A percentile compares a stretch with the other conserved stretches of the same genome.
phyloP scores from a whole-genome alignment of 2,329 filamentous ascomycete species.

The Hymenoscyphus scutula region DNA sequence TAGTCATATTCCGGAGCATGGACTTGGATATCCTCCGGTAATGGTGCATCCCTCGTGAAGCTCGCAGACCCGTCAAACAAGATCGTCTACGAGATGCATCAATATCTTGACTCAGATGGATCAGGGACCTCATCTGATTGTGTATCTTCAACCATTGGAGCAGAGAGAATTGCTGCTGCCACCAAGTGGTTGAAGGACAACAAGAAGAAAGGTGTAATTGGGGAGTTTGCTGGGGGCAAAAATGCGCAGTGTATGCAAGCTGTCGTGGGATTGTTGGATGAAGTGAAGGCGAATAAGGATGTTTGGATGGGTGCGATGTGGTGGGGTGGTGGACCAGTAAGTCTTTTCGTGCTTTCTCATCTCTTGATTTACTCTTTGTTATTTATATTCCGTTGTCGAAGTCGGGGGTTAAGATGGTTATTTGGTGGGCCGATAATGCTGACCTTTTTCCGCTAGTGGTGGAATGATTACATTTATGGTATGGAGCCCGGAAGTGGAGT shows the following conservation, averaged over 20 bases:
- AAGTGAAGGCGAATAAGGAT: slow-evolving; percentile 47
- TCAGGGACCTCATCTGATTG: slow-evolving; percentile 50
- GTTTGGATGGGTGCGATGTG: slow-evolving; percentile 50
- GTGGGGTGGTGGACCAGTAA: slow-evolving; percentile 53
- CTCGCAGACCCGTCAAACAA: slow-evolving; percentile 52
- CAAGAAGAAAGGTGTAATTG: slow-evolving; percentile 50
- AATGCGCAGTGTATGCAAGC: slow-evolving; percentile 50
- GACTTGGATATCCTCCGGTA: slow-evolving; percentile 37
- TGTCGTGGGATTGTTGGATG: slow-evolving; percentile 47
- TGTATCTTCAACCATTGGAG: slow-evolving; percentile 51
- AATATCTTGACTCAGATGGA: slow-evolving; percentile 57
- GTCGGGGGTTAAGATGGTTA: too few relatives aligned
- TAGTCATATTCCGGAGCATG: slow-evolving; percentile 25
- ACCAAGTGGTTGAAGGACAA: slow-evolving; percentile 54
- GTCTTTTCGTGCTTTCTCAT: background rate
- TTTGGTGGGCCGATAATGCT: background rate
- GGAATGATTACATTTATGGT: slow-evolving; percentile 42
- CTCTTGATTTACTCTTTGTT: background rate
- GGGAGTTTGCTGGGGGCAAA: slow-evolving; percentile 53
- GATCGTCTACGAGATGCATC: slow-evolving; percentile 60
- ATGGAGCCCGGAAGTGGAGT: slow-evolving; percentile 43
- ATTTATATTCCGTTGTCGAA: background rate
- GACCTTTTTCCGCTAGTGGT: background rate
- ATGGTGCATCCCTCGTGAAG: slow-evolving; percentile 41
- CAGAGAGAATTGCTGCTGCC: slow-evolving; percentile 49